Conservation (phyloP, 495 filamentous ascomycete genomes). For the Tricharina praecox region DNA sequence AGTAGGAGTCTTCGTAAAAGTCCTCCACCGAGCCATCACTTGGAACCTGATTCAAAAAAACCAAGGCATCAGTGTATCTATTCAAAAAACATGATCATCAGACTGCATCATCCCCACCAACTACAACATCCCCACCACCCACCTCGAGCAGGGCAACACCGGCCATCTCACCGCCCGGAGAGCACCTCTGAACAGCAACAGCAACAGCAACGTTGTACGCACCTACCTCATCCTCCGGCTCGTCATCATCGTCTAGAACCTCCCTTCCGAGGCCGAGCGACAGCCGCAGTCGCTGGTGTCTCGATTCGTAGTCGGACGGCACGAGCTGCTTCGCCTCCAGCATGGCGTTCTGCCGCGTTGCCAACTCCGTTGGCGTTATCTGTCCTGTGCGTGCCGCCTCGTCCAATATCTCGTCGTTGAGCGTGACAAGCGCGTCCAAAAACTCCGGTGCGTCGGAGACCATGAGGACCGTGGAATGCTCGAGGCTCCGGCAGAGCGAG, state of each 20-base stretch:
- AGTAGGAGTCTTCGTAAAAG: too few species aligned
- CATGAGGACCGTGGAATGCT: slow-evolving; percentile 33
- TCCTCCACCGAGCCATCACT: too few species aligned
- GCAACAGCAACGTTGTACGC: slow-evolving; percentile 1
- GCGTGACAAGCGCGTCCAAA: slow-evolving; percentile 17
- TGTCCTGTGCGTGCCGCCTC: not conserved
- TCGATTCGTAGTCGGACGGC: not conserved
- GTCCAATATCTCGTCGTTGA: slow-evolving; percentile 10
- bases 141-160: too few species aligned
- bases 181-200: too few species aligned
- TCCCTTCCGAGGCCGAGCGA: not conserved
- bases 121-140: too few species aligned
- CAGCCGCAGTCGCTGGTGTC: not conserved
- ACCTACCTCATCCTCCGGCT: slow-evolving; percentile 8
- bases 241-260: not conserved
- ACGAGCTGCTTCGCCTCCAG: not conserved
- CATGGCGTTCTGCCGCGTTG: not conserved
- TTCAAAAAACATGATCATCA: too few species aligned
- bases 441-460: slow-evolving; percentile 30
- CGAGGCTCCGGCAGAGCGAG: slow-evolving; percentile 20
- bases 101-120: too few species aligned
- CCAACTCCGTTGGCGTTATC: not conserved
- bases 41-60: too few species aligned
- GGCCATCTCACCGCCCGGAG: too few species aligned
- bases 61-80: too few species aligned